Conservation (phyloP, 305 asterid genomes). For the Fraxinus albicans region DNA sequence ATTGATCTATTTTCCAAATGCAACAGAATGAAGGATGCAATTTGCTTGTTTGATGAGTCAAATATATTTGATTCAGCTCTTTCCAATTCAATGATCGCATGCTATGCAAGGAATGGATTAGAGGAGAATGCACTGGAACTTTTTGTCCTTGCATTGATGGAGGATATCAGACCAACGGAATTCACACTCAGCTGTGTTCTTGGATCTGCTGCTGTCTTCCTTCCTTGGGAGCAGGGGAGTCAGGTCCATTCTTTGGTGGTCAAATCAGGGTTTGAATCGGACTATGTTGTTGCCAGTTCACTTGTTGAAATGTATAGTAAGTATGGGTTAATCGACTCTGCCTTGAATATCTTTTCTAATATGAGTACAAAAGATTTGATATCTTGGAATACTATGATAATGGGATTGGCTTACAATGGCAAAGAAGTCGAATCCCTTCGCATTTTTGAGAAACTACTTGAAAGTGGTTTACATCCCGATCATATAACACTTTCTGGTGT, state of each 20-base stretch:
- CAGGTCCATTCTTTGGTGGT: constrained; percentile 61
- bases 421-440: constrained; percentile 41
- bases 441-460: constrained; percentile 42
- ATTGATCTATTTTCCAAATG: constrained; percentile 64
- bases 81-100: constrained; percentile 68
- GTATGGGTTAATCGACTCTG: constrained; percentile 46
- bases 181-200: constrained; percentile 60
- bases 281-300: constrained; percentile 55
- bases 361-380: constrained; percentile 58
- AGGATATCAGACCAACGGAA: constrained; percentile 57
- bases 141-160: constrained; percentile 43
- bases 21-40: constrained; percentile 52
- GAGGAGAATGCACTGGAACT: constrained; percentile 48
- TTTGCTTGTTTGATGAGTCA: constrained; percentile 40
- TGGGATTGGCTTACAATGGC: constrained; percentile 58
- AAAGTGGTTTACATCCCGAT: constrained; percentile 52
- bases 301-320: constrained; percentile 56
- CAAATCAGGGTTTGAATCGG: constrained; percentile 61
- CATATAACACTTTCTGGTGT: constrained; percentile 47
- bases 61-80: constrained; percentile 44
- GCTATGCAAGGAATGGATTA: constrained; percentile 45
- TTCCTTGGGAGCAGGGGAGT: constrained; percentile 49
- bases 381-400: constrained; percentile 59
- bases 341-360: constrained; percentile 35
- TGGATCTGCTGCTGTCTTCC: constrained; percentile 40